Percentiles rank a stretch among this genome's conserved stretches.
Evolutionary conservation across 257 asterid species (phyloP).

Genomic region (Primulina eburnea): DNA sequence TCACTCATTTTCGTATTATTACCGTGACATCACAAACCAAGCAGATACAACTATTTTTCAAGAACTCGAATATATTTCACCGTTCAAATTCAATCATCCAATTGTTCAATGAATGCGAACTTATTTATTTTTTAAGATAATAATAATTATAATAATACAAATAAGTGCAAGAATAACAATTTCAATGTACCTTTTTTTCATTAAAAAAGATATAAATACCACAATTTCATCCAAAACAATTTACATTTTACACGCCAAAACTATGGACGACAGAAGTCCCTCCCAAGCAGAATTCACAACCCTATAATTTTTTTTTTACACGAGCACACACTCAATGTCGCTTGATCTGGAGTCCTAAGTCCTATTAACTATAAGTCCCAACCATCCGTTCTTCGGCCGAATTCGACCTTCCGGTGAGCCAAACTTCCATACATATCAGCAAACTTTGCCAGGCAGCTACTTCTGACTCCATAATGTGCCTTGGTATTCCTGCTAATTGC

Average conservation of each 20-base stretch:
- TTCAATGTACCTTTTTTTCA: too few species aligned
- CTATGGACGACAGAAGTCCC: background rate
- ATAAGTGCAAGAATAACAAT: background rate
- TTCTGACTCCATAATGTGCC: background rate
- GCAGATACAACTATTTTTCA: too few species aligned
- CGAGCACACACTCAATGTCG: background rate
- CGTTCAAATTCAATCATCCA: too few species aligned
- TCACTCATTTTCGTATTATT: too few species aligned
- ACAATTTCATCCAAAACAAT: background rate
- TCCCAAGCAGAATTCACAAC: constrained; percentile 1
- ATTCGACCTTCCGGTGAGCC: background rate
- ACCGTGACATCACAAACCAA: too few species aligned
- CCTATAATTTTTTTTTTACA: background rate
- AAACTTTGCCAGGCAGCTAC: background rate
- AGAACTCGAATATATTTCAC: too few species aligned
- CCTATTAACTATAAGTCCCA: background rate
- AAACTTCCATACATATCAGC: background rate
- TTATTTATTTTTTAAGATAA: too few species aligned
- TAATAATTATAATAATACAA: too few species aligned
- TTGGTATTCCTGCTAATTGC: background rate
- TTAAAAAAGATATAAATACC: background rate
- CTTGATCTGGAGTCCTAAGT: background rate
- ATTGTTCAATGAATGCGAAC: too few species aligned
- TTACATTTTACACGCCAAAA: constrained; percentile 3
- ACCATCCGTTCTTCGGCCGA: background rate